phyloP scores from a whole-genome alignment of 768 basidiomycete species.

The Amanita rimosa region DNA sequence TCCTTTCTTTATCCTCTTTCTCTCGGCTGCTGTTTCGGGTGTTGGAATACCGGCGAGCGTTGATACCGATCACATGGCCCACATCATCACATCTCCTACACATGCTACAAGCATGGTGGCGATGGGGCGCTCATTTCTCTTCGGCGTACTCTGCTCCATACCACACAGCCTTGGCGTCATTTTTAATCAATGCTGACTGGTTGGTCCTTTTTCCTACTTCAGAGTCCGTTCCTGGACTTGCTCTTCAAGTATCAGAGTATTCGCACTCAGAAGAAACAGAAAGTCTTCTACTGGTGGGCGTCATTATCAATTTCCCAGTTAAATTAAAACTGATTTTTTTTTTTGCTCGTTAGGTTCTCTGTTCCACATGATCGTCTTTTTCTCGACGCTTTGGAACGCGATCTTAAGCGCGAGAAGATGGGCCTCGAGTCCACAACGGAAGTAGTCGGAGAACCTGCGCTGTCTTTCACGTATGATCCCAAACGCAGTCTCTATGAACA shows the following conservation, averaged over 20 bases:
- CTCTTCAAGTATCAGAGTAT: slow-evolving; percentile 96
- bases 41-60: neutral
- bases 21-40: neutral
- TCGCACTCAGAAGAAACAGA: slow-evolving; percentile 96
- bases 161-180: neutral
- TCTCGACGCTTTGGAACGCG: slow-evolving; percentile 92
- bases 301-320: neutral
- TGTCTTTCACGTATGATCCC: slow-evolving; percentile 82
- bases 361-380: slow-evolving; percentile 96
- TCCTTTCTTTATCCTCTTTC: neutral
- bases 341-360: slow-evolving; percentile 64
- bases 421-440: slow-evolving; percentile 77
- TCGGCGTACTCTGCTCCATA: neutral
- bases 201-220: slow-evolving; percentile 41
- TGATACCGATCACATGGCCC: neutral
- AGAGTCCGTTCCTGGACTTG: slow-evolving; percentile 90
- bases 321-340: neutral
- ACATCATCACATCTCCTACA: neutral
- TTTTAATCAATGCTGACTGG: slow-evolving; percentile 6
- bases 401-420: slow-evolving; percentile 92
- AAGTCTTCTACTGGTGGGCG: slow-evolving; percentile 93
- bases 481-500: slow-evolving; percentile 84
- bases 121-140: slow-evolving; percentile 1
- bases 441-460: slow-evolving; percentile 65
- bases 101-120: slow-evolving; percentile 1